Conservation (phyloP, 768 basidiomycete genomes). For the Panaeolus cyanescens region DNA sequence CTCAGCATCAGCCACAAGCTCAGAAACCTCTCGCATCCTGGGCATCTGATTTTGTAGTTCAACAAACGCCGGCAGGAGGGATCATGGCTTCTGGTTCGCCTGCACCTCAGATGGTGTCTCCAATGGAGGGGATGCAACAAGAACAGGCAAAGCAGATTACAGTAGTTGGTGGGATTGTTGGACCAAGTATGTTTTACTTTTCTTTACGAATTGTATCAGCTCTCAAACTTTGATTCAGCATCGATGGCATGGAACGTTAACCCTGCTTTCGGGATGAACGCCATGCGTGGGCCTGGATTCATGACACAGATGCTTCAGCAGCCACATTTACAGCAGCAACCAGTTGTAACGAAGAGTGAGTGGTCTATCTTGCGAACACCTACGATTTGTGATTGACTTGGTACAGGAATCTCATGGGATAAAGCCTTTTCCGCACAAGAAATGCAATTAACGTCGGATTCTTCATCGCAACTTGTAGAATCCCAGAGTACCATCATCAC, state of each 20-base stretch:
- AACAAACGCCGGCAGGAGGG: slow-evolving; percentile 21
- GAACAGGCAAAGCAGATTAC: slow-evolving; percentile 3
- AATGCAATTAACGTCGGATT: slow-evolving; percentile 29
- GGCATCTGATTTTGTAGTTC: slow-evolving; percentile 63
- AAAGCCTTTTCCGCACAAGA: slow-evolving; percentile 65
- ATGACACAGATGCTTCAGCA: slow-evolving; percentile 27
- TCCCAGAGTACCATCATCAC: slow-evolving; percentile 16
- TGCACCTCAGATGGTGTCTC: slow-evolving; percentile 11
- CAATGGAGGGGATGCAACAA: slow-evolving; percentile 11
- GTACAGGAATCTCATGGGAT: slow-evolving; percentile 58
- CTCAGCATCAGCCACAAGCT: slow-evolving; percentile 23
- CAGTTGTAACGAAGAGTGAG: slow-evolving; percentile 45
- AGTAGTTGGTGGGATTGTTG: background rate
- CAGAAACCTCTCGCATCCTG: slow-evolving; percentile 43
- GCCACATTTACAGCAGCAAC: slow-evolving; percentile 24
- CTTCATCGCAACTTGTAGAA: slow-evolving; percentile 11
- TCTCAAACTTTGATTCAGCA: background rate
- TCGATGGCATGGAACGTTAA: slow-evolving; percentile 44
- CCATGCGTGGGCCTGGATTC: slow-evolving; percentile 33
- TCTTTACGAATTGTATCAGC: background rate
- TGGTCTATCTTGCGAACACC: slow-evolving; percentile 9
- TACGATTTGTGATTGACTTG: background rate
- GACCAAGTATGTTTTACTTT: slow-evolving; percentile 19
- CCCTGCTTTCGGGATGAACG: slow-evolving; percentile 36
- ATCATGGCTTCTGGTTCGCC: background rate